A percentile compares a stretch with the other conserved stretches of the same genome.
These are phyloP conservation scores for Chytriomyces sp. DNA, from an alignment of 192 early-diverging fungal species.

Conservation along the genomic window DNA sequence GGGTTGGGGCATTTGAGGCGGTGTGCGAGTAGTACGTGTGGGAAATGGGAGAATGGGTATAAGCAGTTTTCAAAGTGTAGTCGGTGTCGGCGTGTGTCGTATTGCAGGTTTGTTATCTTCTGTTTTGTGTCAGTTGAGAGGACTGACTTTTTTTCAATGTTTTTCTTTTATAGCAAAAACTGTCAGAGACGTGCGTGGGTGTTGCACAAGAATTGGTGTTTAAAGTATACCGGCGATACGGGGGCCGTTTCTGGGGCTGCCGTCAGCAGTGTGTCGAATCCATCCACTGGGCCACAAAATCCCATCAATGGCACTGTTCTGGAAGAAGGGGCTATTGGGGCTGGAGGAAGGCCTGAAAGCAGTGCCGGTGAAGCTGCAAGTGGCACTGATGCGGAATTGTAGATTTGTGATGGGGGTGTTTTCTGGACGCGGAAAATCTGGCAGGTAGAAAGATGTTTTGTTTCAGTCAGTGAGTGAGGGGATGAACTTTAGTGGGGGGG, in stretches of 20 bases:
- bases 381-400: neutral
- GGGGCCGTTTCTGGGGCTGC: neutral
- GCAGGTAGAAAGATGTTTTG: too few relatives aligned
- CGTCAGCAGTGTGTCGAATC: neutral
- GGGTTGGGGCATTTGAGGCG: slow-evolving; percentile 32
- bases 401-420: neutral
- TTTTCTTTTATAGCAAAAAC: slow-evolving; percentile 20
- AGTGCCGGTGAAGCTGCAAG: neutral
- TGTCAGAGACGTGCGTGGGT: slow-evolving; percentile 38
- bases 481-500: too few relatives aligned
- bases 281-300: neutral
- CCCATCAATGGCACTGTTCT: neutral
- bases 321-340: neutral
- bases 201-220: slow-evolving; percentile 43
- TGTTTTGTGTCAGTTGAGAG: too few relatives aligned
- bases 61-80: slow-evolving; percentile 38
- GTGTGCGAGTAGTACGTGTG: slow-evolving; percentile 26
- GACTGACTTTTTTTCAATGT: too few relatives aligned
- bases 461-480: too few relatives aligned
- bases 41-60: slow-evolving; percentile 34
- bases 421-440: too few relatives aligned
- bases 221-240: slow-evolving; percentile 35
- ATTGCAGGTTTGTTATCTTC: slow-evolving; percentile 35
- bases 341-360: neutral
- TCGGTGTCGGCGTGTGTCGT: slow-evolving; percentile 35